Conservation (phyloP, 495 filamentous ascomycete species). For the Aspergillus carlsbadensis region DNA sequence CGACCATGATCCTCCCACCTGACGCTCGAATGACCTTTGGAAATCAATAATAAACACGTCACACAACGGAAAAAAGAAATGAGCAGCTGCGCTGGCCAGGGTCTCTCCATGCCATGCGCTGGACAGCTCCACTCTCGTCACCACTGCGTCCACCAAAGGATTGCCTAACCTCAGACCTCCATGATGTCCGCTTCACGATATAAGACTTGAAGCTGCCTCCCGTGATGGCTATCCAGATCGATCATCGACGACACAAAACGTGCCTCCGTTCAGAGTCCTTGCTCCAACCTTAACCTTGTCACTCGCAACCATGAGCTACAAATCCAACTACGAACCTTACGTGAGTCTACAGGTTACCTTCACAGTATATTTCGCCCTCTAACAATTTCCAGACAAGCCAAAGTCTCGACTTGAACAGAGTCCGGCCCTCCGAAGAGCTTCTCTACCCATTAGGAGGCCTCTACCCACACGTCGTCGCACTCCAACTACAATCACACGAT, state of each 20-base stretch:
- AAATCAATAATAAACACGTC: not conserved
- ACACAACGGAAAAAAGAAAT: conserved; percentile 15
- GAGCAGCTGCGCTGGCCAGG: conserved; percentile 6
- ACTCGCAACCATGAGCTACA: conserved; percentile 38
- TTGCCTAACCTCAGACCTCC: conserved; percentile 11
- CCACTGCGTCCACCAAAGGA: conserved; percentile 2
- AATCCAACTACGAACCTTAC: conserved; percentile 47
- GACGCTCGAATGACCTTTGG: not conserved
- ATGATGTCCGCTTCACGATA: conserved; percentile 14
- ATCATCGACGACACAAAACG: conserved; percentile 6
- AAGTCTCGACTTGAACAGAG: conserved; percentile 28
- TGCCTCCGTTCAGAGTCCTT: not conserved
- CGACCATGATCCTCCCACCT: not conserved
- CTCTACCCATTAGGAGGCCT: conserved; percentile 39
- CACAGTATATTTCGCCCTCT: not conserved
- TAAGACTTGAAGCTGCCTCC: conserved; percentile 24
- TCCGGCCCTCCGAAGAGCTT: conserved; percentile 33
- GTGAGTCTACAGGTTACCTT: conserved; percentile 28
- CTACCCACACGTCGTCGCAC: conserved; percentile 42
- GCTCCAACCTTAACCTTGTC: not conserved
- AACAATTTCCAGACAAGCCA: conserved; percentile 14
- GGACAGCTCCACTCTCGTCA: conserved; percentile 10
- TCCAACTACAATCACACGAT: conserved; percentile 36
- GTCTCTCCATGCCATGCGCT: conserved; percentile 20
- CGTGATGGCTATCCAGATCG: conserved; percentile 3